phyloP scores from a whole-genome alignment of 768 basidiomycete species.

The Lyophyllum atratum region DNA sequence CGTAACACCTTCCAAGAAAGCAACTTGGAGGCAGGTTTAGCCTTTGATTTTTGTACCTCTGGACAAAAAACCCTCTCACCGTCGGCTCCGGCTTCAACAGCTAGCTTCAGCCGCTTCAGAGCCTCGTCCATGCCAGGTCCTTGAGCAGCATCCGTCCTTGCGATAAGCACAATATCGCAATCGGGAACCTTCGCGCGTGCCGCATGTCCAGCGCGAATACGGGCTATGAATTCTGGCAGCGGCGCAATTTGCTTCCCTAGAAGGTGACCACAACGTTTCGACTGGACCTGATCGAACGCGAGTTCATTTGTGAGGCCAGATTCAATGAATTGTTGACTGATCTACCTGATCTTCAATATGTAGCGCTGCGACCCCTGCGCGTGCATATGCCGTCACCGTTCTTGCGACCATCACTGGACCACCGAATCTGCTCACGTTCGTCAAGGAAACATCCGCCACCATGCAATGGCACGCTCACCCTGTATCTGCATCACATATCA shows the following conservation, averaged over 20 bases:
- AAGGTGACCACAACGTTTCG: slow-evolving; percentile 58
- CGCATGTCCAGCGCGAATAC: slow-evolving; percentile 53
- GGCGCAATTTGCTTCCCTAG: slow-evolving; percentile 55
- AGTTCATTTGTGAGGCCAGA: neutral
- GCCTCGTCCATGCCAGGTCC: slow-evolving; percentile 53
- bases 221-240: slow-evolving; percentile 48
- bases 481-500: slow-evolving; percentile 61
- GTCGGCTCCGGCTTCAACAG: slow-evolving; percentile 44
- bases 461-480: slow-evolving; percentile 31
- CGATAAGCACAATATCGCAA: slow-evolving; percentile 53
- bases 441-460: neutral
- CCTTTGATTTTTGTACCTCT: neutral
- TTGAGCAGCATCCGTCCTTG: slow-evolving; percentile 55
- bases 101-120: slow-evolving; percentile 45
- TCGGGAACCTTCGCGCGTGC: slow-evolving; percentile 49
- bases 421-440: slow-evolving; percentile 38
- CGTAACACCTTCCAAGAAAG: slow-evolving; percentile 54
- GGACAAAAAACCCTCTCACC: slow-evolving; percentile 5
- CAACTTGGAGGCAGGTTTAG: slow-evolving; percentile 36
- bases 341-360: slow-evolving; percentile 60
- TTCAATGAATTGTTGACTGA: neutral
- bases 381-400: slow-evolving; percentile 50
- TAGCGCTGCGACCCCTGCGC: slow-evolving; percentile 50
- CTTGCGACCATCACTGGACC: slow-evolving; percentile 58
- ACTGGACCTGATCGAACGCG: slow-evolving; percentile 29